A percentile compares a stretch with the other conserved stretches of the same genome.
Conservation (phyloP, 108 stramenopile genomes). For the Schizochytrium sp. region DNA sequence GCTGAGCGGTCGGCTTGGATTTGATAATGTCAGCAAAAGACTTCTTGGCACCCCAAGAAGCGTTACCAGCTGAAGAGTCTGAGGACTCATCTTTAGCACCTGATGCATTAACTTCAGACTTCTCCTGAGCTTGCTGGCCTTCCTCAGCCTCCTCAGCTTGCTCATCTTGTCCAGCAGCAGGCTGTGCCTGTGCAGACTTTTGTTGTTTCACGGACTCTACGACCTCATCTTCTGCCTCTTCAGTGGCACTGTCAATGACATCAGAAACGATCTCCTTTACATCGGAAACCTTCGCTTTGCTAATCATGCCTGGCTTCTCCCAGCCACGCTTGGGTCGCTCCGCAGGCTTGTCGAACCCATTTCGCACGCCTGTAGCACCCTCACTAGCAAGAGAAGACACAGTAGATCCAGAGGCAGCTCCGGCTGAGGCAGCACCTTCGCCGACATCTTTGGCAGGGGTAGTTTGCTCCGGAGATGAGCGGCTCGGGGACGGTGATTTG, state of each 20-base stretch:
- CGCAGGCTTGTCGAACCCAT: slow-evolving; percentile 6
- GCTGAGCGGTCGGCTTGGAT: neutral
- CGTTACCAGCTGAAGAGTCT: neutral
- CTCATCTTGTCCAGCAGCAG: neutral
- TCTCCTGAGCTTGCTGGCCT: neutral
- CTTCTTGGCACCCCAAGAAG: slow-evolving; percentile 39
- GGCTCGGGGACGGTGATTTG: too few relatives aligned
- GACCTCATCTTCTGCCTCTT: neutral
- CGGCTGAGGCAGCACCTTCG: neutral
- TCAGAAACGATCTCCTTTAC: slow-evolving; percentile 38
- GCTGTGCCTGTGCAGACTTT: neutral
- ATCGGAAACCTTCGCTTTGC: slow-evolving; percentile 34
- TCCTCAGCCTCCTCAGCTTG: neutral
- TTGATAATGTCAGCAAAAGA: slow-evolving; percentile 61
- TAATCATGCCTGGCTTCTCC: slow-evolving; percentile 47
- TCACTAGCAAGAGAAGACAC: neutral
- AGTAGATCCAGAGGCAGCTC: neutral
- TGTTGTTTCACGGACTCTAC: neutral
- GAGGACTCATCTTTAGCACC: neutral
- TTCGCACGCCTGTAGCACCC: neutral
- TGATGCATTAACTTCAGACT: neutral
- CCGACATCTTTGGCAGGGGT: too few relatives aligned
- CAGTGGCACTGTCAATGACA: neutral
- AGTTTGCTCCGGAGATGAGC: too few relatives aligned
- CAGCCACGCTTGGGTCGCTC: slow-evolving; percentile 60